Percentiles rank a stretch among this genome's conserved stretches.
Evolutionary conservation across 129 eudicot species (phyloP).

Genomic region (Escallonia herrerae): DNA sequence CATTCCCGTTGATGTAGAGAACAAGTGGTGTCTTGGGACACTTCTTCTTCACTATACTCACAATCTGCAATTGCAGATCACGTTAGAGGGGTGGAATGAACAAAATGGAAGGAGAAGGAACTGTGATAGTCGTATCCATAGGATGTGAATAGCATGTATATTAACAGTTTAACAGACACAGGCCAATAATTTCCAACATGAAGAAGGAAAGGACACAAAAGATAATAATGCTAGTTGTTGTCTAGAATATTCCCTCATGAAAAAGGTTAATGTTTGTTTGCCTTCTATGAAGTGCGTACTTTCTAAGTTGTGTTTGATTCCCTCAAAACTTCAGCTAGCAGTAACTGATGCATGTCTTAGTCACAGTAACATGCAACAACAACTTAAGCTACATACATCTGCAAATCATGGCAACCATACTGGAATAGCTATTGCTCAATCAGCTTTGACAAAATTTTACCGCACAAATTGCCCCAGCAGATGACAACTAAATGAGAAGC

Average conservation of each 20-base stretch:
- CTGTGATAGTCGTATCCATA: neutral
- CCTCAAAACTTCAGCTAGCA: too few species aligned
- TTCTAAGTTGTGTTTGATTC: neutral
- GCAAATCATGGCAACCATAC: too few species aligned
- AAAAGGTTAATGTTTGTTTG: neutral
- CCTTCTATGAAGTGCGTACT: neutral
- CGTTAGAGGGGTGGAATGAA: neutral
- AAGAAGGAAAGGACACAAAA: neutral
- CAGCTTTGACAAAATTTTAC: too few species aligned
- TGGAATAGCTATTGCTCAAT: too few species aligned
- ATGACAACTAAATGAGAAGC: too few species aligned
- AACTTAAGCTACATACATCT: too few species aligned
- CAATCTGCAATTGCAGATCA: conserved; percentile 48
- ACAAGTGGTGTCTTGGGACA: conserved; percentile 91
- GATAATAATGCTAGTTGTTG: neutral
- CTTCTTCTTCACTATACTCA: conserved; percentile 51
- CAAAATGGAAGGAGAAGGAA: conserved; percentile 4
- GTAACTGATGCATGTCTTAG: too few species aligned
- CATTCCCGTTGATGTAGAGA: conserved; percentile 90
- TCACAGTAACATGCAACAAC: too few species aligned
- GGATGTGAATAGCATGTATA: neutral
- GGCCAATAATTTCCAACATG: neutral
- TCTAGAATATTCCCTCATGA: too few species aligned
- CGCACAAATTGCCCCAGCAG: too few species aligned
- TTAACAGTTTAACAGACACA: neutral